Conservation (phyloP, 2,329 filamentous ascomycete genomes). For the Hypocrella siamensis region DNA sequence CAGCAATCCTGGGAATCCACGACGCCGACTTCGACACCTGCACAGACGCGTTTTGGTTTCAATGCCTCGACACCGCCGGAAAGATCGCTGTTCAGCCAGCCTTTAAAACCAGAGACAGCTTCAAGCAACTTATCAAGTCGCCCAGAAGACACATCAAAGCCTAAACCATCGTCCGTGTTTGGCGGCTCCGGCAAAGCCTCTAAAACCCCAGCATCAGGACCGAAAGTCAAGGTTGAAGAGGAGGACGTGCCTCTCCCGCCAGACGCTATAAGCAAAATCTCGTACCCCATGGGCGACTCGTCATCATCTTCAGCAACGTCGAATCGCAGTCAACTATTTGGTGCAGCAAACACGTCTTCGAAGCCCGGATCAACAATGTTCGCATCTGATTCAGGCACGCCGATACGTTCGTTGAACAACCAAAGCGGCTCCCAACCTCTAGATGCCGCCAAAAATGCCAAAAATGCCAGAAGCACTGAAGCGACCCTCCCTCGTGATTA, state of each 20-base stretch:
- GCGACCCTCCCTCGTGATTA: too few relatives aligned
- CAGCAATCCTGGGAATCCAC: slow-evolving; percentile 18
- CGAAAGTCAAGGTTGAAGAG: slow-evolving; percentile 21
- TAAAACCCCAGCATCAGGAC: slow-evolving; percentile 4
- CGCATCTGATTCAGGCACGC: slow-evolving; percentile 18
- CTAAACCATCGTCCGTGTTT: slow-evolving; percentile 10
- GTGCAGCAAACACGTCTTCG: slow-evolving; percentile 11
- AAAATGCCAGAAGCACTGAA: too few relatives aligned
- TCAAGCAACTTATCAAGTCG: slow-evolving; percentile 14
- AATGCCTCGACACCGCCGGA: slow-evolving; percentile 17
- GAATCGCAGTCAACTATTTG: slow-evolving; percentile 15
- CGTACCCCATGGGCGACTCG: slow-evolving; percentile 32
- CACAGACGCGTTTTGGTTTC: slow-evolving; percentile 29
- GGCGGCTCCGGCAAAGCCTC: slow-evolving; percentile 7
- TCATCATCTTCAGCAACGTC: slow-evolving; percentile 35
- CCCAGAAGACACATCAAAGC: slow-evolving; percentile 12
- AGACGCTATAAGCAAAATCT: slow-evolving; percentile 36
- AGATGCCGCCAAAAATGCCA: slow-evolving; percentile 1
- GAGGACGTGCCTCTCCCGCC: slow-evolving; percentile 33
- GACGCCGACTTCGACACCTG: slow-evolving; percentile 37
- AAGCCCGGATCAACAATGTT: slow-evolving; percentile 24
- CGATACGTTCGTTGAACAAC: slow-evolving; percentile 7
- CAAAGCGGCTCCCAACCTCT: slow-evolving; percentile 5
- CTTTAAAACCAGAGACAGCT: slow-evolving; percentile 11
- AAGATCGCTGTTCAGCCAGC: slow-evolving; percentile 18